Evolutionary conservation across 2,329 filamentous ascomycete species (phyloP).

Genomic region (Lecanosticta acicola): DNA sequence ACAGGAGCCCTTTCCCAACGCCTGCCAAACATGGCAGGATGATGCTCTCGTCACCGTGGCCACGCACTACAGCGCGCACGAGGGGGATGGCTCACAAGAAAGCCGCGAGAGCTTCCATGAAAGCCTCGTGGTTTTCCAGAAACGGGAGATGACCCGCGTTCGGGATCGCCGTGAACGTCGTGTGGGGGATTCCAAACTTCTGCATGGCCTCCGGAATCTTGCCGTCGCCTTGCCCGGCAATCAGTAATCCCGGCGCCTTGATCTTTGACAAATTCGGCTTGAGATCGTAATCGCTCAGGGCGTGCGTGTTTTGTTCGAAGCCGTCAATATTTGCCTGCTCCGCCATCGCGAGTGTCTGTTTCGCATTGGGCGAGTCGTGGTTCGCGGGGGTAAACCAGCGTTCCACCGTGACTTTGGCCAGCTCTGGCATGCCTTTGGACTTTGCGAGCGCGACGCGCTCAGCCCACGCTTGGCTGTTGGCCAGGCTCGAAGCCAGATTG

Average conservation of each 20-base stretch:
- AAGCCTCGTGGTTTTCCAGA: conserved; percentile 66
- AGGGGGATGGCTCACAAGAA: no score
- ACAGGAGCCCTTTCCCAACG: no score
- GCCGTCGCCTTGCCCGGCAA: conserved; percentile 69
- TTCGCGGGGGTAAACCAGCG: conserved; percentile 65
- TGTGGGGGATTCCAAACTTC: conserved; percentile 50
- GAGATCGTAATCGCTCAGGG: conserved; percentile 67
- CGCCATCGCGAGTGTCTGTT: conserved; percentile 63
- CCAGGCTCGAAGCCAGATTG: conserved; percentile 63
- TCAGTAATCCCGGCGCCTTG: conserved; percentile 58
- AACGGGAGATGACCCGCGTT: conserved; percentile 77
- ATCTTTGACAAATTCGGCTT: conserved; percentile 51
- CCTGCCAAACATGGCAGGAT: no score
- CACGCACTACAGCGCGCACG: no score
- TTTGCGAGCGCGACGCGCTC: conserved; percentile 63
- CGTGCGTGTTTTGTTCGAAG: conserved; percentile 62
- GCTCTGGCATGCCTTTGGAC: conserved; percentile 35
- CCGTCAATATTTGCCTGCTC: conserved; percentile 63
- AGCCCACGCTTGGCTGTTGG: conserved; percentile 74
- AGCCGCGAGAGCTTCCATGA: conserved; percentile 57
- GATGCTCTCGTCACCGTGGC: no score
- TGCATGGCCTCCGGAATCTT: conserved; percentile 75
- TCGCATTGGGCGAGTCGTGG: conserved; percentile 55
- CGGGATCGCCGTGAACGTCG: conserved; percentile 60
- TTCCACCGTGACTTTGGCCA: conserved; percentile 65